Base-by-base conservation (phyloP, 148 eudicot species). In the Arctostaphylos glauca region DNA sequence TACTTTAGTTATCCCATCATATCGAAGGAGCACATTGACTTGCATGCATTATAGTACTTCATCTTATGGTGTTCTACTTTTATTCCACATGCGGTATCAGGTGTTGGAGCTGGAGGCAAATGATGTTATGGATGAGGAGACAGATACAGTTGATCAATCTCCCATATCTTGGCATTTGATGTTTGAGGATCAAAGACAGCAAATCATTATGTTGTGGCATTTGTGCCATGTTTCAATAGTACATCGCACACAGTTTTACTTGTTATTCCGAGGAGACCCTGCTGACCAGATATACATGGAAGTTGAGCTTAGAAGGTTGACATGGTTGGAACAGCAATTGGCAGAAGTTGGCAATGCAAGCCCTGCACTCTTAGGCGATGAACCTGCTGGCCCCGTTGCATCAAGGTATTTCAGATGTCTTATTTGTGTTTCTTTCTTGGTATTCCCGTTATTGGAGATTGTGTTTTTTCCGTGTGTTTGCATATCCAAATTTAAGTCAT, bases 291-390 rank as follows among this genome's bases (percentile, higher is more conserved):
- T 96, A 74, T 96, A 96, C 81, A 83, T 94, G 89, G 98, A 96
- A 87, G 99, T 96, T 43, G 99, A 96, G 85, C 92, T 94, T n/a
- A 87, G 96, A 87, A 87, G 99, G 86, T 73, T 96, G 84, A 94
- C 93, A 74, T 96, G 98, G 98, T 87, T 96, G 87, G 99, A 96
- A 82, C 99, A 96, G 76, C 95, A 96, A 84, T 88, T 96, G 72
- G 91, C 97, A 14, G 99, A 93, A 82, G 91, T 96, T 81, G 99
- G 99, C 53, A 96, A 96, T 86, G 98, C 99, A 49, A 96, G 99
- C 91, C 99, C 99, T 14, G 99, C 99, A 44, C 98, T 96, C 59
- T 87, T 96, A 73, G 88, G 98, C 49, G 98, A 96, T 84, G 98
- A 93, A 80, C 98, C 99, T 55, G 92, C 98, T 38, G 85, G 90